Conservation (phyloP, 192 early-diverging fungal species). For the Powellomyces hirtus region DNA sequence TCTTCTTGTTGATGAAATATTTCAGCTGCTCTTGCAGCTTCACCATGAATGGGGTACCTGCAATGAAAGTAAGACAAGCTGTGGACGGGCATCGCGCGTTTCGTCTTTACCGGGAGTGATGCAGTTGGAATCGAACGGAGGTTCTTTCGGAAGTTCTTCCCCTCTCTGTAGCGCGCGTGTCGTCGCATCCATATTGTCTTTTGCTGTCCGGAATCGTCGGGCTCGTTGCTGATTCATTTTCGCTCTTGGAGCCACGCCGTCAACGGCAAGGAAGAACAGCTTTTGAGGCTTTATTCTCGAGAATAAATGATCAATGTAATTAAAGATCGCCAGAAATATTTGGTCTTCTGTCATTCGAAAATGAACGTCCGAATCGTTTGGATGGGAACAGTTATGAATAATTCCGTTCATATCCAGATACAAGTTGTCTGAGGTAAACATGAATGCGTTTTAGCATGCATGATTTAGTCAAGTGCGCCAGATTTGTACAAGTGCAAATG, state of each 20-base stretch:
- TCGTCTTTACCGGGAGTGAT: slow-evolving; percentile 52
- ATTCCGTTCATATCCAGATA: slow-evolving; percentile 99
- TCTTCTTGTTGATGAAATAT: slow-evolving; percentile 83
- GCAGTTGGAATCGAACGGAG: slow-evolving; percentile 58
- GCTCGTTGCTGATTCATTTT: slow-evolving; percentile 68
- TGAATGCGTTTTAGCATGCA: neutral
- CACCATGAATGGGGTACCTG: slow-evolving; percentile 94
- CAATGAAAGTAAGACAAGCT: neutral
- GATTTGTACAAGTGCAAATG: no score
- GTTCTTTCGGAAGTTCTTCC: slow-evolving; percentile 60
- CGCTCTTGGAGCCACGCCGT: slow-evolving; percentile 65
- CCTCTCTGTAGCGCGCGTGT: slow-evolving; percentile 67
- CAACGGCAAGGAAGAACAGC: slow-evolving; percentile 92
- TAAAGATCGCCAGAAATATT: slow-evolving; percentile 91
- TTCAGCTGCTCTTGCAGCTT: slow-evolving; percentile 80
- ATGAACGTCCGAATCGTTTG: slow-evolving; percentile 83
- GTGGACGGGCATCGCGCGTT: neutral
- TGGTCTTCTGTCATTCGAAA: slow-evolving; percentile 90
- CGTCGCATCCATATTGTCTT: slow-evolving; percentile 56
- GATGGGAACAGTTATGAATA: slow-evolving; percentile 94
- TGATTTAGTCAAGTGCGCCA: no score
- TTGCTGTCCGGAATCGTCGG: slow-evolving; percentile 54
- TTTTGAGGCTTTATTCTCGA: slow-evolving; percentile 89
- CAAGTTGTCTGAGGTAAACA: slow-evolving; percentile 70
- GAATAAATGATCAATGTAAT: slow-evolving; percentile 94